These are phyloP conservation scores for Sarocladiaceae sp. DNA, from an alignment of 2,329 filamentous ascomycete genomes.

Conservation along the genomic window DNA sequence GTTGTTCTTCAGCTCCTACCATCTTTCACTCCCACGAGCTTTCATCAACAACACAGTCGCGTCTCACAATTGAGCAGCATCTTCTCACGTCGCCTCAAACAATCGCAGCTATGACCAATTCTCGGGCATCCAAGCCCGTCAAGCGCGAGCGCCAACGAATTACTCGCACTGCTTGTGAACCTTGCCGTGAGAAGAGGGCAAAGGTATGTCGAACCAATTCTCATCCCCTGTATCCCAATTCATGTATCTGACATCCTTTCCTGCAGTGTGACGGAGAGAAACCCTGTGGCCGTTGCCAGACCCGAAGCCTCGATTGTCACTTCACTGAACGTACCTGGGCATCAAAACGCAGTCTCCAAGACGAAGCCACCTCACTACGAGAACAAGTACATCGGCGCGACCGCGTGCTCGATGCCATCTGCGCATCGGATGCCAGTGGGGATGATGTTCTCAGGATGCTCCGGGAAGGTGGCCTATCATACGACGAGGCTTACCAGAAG, in stretches of 20 bases:
- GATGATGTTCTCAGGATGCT: slow-evolving; percentile 4
- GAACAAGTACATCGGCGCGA: slow-evolving; percentile 4
- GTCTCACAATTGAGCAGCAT: too few relatives aligned
- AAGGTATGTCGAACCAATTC: too few relatives aligned
- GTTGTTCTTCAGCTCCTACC: too few relatives aligned
- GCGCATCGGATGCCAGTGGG: background rate
- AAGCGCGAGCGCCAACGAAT: slow-evolving; percentile 3
- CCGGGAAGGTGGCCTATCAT: background rate
- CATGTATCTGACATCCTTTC: background rate
- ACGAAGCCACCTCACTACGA: slow-evolving; percentile 1
- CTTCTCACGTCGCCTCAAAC: too few relatives aligned
- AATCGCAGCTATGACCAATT: background rate
- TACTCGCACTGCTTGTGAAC: slow-evolving; percentile 7
- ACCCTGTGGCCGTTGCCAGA: slow-evolving; percentile 7
- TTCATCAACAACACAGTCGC: too few relatives aligned
- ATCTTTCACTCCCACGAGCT: too few relatives aligned
- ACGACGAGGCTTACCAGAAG: slow-evolving; percentile 1
- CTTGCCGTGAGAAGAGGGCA: slow-evolving; percentile 6
- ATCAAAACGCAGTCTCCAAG: slow-evolving; percentile 3
- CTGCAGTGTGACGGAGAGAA: slow-evolving; percentile 6
- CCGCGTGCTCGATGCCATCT: slow-evolving; percentile 4
- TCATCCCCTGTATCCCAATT: too few relatives aligned
- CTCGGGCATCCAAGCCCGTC: background rate
- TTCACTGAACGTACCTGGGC: slow-evolving; percentile 6
- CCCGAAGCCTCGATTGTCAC: slow-evolving; percentile 1